These are phyloP conservation scores for Macroventuria anomochaeta DNA, from an alignment of 2,329 filamentous ascomycete species.

Conservation along the genomic window DNA sequence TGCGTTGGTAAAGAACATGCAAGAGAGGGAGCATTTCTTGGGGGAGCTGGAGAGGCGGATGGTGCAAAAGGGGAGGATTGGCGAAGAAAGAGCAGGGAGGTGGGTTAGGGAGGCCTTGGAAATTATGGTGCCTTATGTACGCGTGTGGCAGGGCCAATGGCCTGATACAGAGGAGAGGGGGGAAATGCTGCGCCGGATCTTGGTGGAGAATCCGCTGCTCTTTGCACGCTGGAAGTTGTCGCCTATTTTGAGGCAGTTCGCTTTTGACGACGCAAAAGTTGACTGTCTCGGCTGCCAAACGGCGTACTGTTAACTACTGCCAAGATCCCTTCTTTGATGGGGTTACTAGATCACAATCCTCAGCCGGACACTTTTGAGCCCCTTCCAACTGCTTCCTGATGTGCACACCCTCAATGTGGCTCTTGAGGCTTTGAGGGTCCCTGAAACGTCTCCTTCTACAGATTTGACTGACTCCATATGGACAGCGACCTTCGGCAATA, in stretches of 20 bases:
- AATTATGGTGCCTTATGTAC: slow-evolving; percentile 17
- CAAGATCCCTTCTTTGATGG: slow-evolving; percentile 18
- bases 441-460: no score
- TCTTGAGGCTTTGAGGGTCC: no score
- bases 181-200: slow-evolving; percentile 19
- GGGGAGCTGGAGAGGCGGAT: slow-evolving; percentile 17
- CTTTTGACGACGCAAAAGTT: slow-evolving; percentile 22
- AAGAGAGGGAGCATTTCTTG: slow-evolving; percentile 21
- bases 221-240: slow-evolving; percentile 25
- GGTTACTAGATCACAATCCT: no score
- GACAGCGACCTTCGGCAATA: no score
- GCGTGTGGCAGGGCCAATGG: slow-evolving; percentile 15
- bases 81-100: slow-evolving; percentile 14
- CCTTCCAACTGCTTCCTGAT: no score
- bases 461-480: no score
- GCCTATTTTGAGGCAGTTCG: slow-evolving; percentile 20
- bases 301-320: slow-evolving; percentile 22
- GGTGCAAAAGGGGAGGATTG: slow-evolving; percentile 18
- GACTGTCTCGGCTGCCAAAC: slow-evolving; percentile 13
- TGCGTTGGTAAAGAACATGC: slow-evolving; percentile 18
- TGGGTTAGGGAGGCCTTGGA: slow-evolving; percentile 17
- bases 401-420: no score
- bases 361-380: no score
- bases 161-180: slow-evolving; percentile 11
- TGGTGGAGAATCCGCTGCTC: slow-evolving; percentile 20